Evolutionary conservation across 2,329 filamentous ascomycete genomes (phyloP).

Genomic region (Beauveria rudraprayagi): DNA sequence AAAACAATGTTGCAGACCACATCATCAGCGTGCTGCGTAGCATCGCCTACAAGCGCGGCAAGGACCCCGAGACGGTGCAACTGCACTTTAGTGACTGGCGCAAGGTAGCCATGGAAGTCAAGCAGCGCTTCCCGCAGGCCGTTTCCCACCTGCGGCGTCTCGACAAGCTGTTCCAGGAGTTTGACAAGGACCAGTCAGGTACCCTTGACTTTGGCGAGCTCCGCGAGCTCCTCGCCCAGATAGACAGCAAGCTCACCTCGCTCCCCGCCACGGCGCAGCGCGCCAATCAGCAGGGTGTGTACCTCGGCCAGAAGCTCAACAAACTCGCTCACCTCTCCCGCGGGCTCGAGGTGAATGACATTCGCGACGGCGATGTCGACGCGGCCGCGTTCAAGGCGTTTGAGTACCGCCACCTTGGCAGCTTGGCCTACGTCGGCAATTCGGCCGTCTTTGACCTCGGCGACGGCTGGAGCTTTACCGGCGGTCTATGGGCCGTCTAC

Average conservation of each 20-base stretch:
- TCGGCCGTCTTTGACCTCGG: constrained; percentile 88
- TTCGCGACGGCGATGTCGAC: constrained; percentile 84
- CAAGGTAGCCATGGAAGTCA: constrained; percentile 72
- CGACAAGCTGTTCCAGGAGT: constrained; percentile 83
- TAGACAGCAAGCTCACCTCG: constrained; percentile 90
- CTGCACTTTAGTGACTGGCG: constrained; percentile 87
- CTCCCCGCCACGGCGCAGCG: constrained; percentile 92
- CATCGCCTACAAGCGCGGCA: constrained; percentile 84
- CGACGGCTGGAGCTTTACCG: constrained; percentile 66
- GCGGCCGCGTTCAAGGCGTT: constrained; percentile 91
- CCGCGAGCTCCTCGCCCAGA: constrained; percentile 77
- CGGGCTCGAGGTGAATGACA: constrained; percentile 68
- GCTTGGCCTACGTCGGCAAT: constrained; percentile 90
- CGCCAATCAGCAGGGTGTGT: constrained; percentile 90
- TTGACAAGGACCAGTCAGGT: constrained; percentile 87
- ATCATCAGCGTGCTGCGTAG: constrained; percentile 83
- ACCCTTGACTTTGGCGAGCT: constrained; percentile 93
- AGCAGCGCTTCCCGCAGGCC: constrained; percentile 85
- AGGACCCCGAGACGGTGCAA: constrained; percentile 80
- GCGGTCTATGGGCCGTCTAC: constrained; percentile 88
- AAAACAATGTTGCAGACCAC: constrained; percentile 93
- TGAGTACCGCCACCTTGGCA: constrained; percentile 86
- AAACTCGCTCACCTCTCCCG: constrained; percentile 73
- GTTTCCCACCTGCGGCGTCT: constrained; percentile 77
- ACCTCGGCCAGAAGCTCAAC: constrained; percentile 90